A percentile compares a stretch with the other conserved stretches of the same genome.
Conservation (phyloP, 768 basidiomycete species). For the Leucocoprinus sp. region DNA sequence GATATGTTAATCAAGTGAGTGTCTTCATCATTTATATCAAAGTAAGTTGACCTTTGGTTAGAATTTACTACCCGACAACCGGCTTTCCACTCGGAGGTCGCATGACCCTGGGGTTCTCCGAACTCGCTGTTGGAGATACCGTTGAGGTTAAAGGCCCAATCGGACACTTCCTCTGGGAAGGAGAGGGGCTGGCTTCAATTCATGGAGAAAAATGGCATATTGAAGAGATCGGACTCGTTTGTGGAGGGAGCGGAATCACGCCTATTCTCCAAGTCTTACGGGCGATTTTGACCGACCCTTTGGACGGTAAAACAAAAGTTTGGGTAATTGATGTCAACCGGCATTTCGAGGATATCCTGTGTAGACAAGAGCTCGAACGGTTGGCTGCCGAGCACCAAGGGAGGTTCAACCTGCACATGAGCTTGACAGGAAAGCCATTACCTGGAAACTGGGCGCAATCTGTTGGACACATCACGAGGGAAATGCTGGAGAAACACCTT, state of each 20-base stretch:
- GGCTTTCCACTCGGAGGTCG: slow-evolving; percentile 37
- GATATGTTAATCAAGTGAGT: slow-evolving; percentile 47
- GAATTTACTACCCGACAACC: slow-evolving; percentile 34
- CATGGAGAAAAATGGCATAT: slow-evolving; percentile 26
- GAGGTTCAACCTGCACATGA: slow-evolving; percentile 36
- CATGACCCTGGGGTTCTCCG: slow-evolving; percentile 39
- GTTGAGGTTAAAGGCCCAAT: slow-evolving; percentile 55
- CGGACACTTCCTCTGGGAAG: slow-evolving; percentile 47
- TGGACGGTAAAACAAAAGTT: slow-evolving; percentile 29
- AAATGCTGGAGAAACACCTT: slow-evolving; percentile 31
- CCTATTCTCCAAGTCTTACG: slow-evolving; percentile 30
- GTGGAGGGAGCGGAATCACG: slow-evolving; percentile 53
- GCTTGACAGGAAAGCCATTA: slow-evolving; percentile 26
- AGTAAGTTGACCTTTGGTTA: slow-evolving; percentile 11
- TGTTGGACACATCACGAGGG: slow-evolving; percentile 30
- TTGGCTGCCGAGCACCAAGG: slow-evolving; percentile 20
- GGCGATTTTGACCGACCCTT: slow-evolving; percentile 29
- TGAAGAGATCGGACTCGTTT: slow-evolving; percentile 43
- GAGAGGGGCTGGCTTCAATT: slow-evolving; percentile 29
- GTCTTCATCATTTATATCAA: background rate
- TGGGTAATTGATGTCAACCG: slow-evolving; percentile 44
- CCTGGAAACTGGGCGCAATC: slow-evolving; percentile 32
- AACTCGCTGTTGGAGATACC: slow-evolving; percentile 38
- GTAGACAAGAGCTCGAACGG: slow-evolving; percentile 37
- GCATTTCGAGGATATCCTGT: slow-evolving; percentile 41